Base-by-base conservation (phyloP, 441 rosid species). In the Populus tomentosa region DNA sequence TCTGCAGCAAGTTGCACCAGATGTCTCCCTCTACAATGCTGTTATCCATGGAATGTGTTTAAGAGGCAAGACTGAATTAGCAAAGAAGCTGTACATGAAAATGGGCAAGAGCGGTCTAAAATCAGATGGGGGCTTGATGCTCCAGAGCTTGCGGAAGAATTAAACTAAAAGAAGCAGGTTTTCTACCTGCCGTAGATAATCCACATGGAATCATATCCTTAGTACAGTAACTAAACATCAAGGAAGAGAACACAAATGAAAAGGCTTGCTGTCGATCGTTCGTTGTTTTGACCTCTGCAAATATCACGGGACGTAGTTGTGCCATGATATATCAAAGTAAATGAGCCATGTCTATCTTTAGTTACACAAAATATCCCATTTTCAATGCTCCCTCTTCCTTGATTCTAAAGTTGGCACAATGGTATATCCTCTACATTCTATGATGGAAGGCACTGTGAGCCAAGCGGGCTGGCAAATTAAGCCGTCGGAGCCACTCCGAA, bases 1-100 rank as follows among this genome's bases (percentile, higher is more conserved):
- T 76, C 75, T 80, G 70, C 81, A 73, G 88, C 84, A 80, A 83
- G 92, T 87, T 79, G 87, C 84, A 62, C 90, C 93, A 0, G 77
- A 91, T 85, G 91, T 81, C 10, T 88, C 91, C 75, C 80, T 91
- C 2, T 89, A 84, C 77, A 90, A 90, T 69, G 90, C 91, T 71
- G 95, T 78, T 30, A 85, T 92, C 77, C 92, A 90, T 61, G 95
- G 92, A 38, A 85, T 94, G 95, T 89, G 93, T 78, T 77, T 90
- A 82, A 85, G 86, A 72, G 86, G 94, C 36, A 89, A 90, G 84
- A 76, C 79, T 46, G 85, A 85, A 82, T 80, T 81, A 69, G 96
- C 95, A 6, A 91, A 86, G 81, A 90, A 86, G 82, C 70, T 91
- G 33, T 91, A 90, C 82, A 42, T 68, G 78, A 86, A 84, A 82